phyloP scores from a whole-genome alignment of 805 yeast genomes.

The Saturnispora mendoncae region DNA sequence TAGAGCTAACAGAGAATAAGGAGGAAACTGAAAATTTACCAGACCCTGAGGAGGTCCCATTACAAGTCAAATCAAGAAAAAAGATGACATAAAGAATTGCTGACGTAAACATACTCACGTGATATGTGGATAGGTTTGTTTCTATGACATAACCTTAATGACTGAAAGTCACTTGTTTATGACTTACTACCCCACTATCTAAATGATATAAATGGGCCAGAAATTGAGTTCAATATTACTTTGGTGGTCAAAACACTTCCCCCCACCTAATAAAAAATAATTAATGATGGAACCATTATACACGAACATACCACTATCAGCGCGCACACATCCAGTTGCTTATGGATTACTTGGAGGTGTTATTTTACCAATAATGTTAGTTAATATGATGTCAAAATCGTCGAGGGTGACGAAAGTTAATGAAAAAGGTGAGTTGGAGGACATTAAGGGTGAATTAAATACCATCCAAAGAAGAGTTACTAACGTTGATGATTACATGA shows the following conservation, averaged over 20 bases:
- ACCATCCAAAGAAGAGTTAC: slow-evolving; percentile 13
- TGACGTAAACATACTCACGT: background rate
- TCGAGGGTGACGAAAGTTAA: slow-evolving; percentile 10
- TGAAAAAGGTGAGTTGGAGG: slow-evolving; percentile 14
- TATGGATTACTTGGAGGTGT: slow-evolving; percentile 17
- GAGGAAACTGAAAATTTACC: background rate
- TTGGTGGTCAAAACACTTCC: background rate
- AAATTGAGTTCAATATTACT: too few species aligned
- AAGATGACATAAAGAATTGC: background rate
- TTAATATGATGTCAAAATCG: slow-evolving; percentile 10
- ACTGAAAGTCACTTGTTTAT: too few species aligned
- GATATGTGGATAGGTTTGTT: slow-evolving; percentile 2
- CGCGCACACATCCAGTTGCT: slow-evolving; percentile 14
- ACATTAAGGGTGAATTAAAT: slow-evolving; percentile 7
- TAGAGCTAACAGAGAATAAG: background rate
- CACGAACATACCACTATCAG: slow-evolving; percentile 11
- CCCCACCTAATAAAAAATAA: too few species aligned
- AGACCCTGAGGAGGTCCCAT: background rate
- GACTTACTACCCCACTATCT: background rate
- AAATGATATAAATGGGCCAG: background rate
- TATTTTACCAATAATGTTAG: slow-evolving; percentile 13
- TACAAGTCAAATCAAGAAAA: background rate
- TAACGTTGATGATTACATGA: slow-evolving; percentile 14
- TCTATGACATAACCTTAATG: background rate
- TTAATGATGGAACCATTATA: slow-evolving; percentile 6